These are phyloP conservation scores for Durusdinium trenchii DNA, from an alignment of 73 alveolate species.

Conservation along the genomic window DNA sequence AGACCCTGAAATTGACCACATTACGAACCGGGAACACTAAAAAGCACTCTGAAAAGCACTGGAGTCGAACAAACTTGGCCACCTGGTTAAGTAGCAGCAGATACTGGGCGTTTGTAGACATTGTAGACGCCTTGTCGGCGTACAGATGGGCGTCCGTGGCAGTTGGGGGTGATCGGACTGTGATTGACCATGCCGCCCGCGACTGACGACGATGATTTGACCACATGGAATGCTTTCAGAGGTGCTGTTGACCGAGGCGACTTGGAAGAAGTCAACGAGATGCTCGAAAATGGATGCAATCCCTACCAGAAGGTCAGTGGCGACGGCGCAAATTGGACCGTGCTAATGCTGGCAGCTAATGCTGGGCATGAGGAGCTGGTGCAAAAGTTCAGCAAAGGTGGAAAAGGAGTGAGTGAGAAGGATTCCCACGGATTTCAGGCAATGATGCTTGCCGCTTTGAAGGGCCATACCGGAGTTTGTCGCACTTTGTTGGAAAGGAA, in stretches of 20 bases:
- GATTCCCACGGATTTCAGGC: constrained; percentile 60
- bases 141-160: too few species aligned
- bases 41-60: too few species aligned
- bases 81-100: too few species aligned
- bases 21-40: too few species aligned
- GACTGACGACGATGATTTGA: constrained; percentile 72
- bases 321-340: constrained; percentile 84
- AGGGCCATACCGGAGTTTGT: constrained; percentile 69
- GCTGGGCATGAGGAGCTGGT: constrained; percentile 74
- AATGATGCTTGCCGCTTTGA: constrained; percentile 73
- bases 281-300: constrained; percentile 69
- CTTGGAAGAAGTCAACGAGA: constrained; percentile 65
- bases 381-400: constrained; percentile 72
- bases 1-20: too few species aligned
- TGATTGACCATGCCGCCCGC: too few species aligned
- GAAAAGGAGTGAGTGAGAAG: constrained; percentile 82
- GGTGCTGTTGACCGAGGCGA: constrained; percentile 94
- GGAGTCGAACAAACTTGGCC: too few species aligned
- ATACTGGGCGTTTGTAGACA: too few species aligned
- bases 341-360: constrained; percentile 83
- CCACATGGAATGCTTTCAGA: constrained; percentile 87
- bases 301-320: constrained; percentile 72
- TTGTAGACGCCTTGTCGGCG: too few species aligned
- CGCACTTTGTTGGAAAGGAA: constrained; percentile 34
- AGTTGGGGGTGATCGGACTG: too few species aligned